Evolutionary conservation across 2,329 filamentous ascomycete genomes (phyloP), one percentile per base, ranked within the genome.

Genomic region (Graphilbum fragrans): DNA sequence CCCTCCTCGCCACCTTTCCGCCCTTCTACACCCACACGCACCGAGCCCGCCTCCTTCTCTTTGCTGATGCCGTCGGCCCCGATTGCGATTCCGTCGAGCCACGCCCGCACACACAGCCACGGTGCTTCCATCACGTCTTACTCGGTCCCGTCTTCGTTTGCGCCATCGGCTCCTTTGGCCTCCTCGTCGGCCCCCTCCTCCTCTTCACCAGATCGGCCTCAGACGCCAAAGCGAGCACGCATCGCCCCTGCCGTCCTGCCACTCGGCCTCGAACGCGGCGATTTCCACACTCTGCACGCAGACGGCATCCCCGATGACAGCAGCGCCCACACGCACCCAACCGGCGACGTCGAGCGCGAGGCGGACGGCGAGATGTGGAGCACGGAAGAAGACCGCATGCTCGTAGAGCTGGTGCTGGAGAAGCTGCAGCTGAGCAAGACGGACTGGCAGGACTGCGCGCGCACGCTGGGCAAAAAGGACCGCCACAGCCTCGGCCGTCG

Each of bases 371-470:
- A 65, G 43, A 58, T 60, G 32, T 82, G 78, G 78, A 77, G 67
- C 45, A 63, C 65, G 2, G 77, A 81, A 47, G 76, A 82, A 46
- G 77, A 82, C 55, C 66, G 74, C 43, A 64, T 79, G 43, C 63
- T 82, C 2, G 73, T 82, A n/a, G 76, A 81, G 58, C 65, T 82
- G 17, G 74, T 82, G 32, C 63, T 82, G 6, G 75, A 79, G 54
- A 81, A 81, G 61, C 64, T 82, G 42, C 72, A 72, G 58, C 64
- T 82, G 19, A 70, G 69, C 50, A 79, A 75, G 58, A 65, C 68
- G 39, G 76, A 82, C 44, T 81, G 77, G 77, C 73, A 79, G 45
- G 77, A 82, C 53, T 81, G 77, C 55, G 77, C 77, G 35, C 66
- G 74, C 45, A 76, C 66, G 49, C 62, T 82, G 8, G 77, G 77